Conservation (phyloP, 352 stramenopile species). For the Phytopythium boreale region DNA sequence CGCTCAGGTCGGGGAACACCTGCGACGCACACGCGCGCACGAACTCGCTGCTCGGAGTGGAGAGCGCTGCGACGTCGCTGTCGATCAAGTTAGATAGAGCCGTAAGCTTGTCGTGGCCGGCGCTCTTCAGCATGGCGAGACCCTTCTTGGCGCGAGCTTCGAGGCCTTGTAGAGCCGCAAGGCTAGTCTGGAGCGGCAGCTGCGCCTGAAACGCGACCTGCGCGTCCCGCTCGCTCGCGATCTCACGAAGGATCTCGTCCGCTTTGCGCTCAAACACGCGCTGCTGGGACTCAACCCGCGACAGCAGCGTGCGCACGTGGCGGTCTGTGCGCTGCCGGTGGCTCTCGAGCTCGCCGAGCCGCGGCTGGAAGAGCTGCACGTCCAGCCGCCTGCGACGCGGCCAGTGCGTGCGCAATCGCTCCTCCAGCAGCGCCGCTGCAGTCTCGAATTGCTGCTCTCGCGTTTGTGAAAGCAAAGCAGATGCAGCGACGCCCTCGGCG, state of each 20-base stretch:
- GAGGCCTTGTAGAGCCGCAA: constrained; percentile 82
- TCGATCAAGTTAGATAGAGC: constrained; percentile 24
- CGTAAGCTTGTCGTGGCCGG: constrained; percentile 23
- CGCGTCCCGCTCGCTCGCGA: constrained; percentile 36
- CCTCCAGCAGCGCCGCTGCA: constrained; percentile 61
- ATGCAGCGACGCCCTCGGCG: constrained; percentile 16
- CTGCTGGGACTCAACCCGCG: constrained; percentile 56
- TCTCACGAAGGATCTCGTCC: constrained; percentile 18
- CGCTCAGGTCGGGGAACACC: constrained; percentile 59
- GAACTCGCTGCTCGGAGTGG: constrained; percentile 46
- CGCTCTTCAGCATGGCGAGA: constrained; percentile 38
- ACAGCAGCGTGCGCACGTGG: constrained; percentile 50
- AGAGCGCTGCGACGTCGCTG: constrained; percentile 28
- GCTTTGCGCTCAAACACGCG: constrained; percentile 35
- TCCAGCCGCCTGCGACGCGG: constrained; percentile 76
- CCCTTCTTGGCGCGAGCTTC: constrained; percentile 81
- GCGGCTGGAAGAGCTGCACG: constrained; percentile 84
- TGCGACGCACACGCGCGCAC: constrained; percentile 47
- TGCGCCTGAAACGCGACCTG: constrained; percentile 57
- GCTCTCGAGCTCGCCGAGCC: constrained; percentile 75
- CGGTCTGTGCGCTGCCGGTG: constrained; percentile 77
- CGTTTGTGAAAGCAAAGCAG: constrained; percentile 18
- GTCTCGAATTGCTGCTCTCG: constrained; percentile 35
- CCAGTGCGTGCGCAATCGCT: constrained; percentile 87
- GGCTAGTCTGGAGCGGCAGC: constrained; percentile 65